Evolutionary conservation across 2,329 filamentous ascomycete genomes (phyloP).

Genomic region (Ophiostoma populinum): DNA sequence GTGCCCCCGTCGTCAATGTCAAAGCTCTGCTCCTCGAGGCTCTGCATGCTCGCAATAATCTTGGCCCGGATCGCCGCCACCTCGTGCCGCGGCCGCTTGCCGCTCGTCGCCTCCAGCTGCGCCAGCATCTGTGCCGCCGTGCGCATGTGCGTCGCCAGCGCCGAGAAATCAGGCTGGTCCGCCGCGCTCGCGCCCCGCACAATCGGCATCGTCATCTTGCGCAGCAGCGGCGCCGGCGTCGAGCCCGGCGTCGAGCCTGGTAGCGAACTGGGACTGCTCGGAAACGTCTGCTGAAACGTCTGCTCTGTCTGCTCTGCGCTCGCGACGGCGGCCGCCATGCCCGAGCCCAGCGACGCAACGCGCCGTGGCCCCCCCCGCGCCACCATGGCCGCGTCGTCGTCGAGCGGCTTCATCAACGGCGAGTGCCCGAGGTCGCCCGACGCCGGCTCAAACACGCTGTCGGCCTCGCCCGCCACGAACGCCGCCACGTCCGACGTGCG

Average conservation of each 20-base stretch:
- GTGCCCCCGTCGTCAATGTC: slow-evolving; percentile 53
- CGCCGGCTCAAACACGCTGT: slow-evolving; percentile 72
- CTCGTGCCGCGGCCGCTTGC: slow-evolving; percentile 63
- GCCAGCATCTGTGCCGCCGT: slow-evolving; percentile 77
- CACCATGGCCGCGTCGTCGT: slow-evolving; percentile 19
- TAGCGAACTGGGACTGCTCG: neutral
- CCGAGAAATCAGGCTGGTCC: slow-evolving; percentile 67
- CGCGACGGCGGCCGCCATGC: neutral
- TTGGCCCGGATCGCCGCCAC: slow-evolving; percentile 71
- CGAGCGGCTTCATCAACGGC: slow-evolving; percentile 43
- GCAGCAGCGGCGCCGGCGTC: slow-evolving; percentile 35
- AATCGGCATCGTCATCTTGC: slow-evolving; percentile 42
- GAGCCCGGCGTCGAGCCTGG: slow-evolving; percentile 50
- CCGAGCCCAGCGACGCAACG: neutral
- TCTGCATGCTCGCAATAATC: slow-evolving; percentile 85
- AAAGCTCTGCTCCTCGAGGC: slow-evolving; percentile 70
- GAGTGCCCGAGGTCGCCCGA: slow-evolving; percentile 64
- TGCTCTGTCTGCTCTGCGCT: neutral
- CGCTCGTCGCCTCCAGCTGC: slow-evolving; percentile 63
- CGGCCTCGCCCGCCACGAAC: slow-evolving; percentile 28
- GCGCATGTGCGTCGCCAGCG: slow-evolving; percentile 72
- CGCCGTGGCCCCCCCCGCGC: neutral
- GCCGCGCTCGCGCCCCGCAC: slow-evolving; percentile 31
- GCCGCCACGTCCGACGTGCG: slow-evolving; percentile 6
- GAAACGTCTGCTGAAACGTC: neutral